Conservation (phyloP, 2,329 filamentous ascomycete genomes). For the Metarhizium anisopliae region DNA sequence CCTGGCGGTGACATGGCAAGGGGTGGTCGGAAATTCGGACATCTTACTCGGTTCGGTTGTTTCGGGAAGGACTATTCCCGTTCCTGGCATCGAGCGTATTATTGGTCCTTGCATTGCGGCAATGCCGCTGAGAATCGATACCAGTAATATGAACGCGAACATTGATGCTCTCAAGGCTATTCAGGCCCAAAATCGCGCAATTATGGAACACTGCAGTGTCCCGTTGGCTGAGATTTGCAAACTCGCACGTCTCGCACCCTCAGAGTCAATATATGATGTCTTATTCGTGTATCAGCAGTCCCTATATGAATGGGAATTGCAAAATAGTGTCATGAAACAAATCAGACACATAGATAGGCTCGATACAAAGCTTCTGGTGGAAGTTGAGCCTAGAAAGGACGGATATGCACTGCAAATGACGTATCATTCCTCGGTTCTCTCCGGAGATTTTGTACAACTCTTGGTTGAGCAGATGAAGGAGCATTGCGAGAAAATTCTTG, state of each 20-base stretch:
- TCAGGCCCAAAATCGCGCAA: conserved; percentile 55
- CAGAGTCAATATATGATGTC: conserved; percentile 60
- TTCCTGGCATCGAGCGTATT: conserved; percentile 61
- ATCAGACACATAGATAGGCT: conserved; percentile 58
- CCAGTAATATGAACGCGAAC: conserved; percentile 40
- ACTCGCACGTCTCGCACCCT: conserved; percentile 42
- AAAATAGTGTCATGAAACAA: conserved; percentile 36
- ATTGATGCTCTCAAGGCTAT: conserved; percentile 54
- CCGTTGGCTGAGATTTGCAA: conserved; percentile 63
- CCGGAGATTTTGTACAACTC: conserved; percentile 42
- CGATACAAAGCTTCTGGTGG: conserved; percentile 68
- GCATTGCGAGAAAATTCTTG: conserved; percentile 28
- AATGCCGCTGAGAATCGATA: conserved; percentile 60
- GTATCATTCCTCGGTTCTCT: conserved; percentile 39
- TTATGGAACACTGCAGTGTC: conserved; percentile 54
- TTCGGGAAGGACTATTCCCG: conserved; percentile 68
- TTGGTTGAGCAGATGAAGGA: conserved; percentile 53
- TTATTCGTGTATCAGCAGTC: conserved; percentile 83
- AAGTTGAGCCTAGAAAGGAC: conserved; percentile 55
- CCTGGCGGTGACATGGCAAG: conserved; percentile 54
- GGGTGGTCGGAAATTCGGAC: conserved; percentile 56
- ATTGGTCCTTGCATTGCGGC: conserved; percentile 75
- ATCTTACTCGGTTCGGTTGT: conserved; percentile 70
- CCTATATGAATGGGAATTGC: conserved; percentile 29
- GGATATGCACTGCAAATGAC: conserved; percentile 36